Percentiles rank a stretch among this genome's conserved stretches.
phyloP scores from a whole-genome alignment of 192 early-diverging fungal species.

The Entophlyctis luteolus region DNA sequence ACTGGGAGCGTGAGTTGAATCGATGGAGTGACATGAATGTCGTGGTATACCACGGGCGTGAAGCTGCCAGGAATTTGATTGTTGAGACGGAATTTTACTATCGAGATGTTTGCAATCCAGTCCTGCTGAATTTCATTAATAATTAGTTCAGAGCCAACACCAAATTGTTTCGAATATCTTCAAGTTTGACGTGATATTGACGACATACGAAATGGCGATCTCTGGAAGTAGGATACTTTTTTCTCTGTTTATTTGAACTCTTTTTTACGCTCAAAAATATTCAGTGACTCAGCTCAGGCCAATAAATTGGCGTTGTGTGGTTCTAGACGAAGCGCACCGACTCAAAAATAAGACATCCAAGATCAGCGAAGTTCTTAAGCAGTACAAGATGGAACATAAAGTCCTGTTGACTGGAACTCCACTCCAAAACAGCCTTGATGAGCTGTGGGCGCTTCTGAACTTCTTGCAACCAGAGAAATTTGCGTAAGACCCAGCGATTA shows the following conservation, averaged over 20 bases:
- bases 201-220: constrained; percentile 65
- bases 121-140: too few species aligned
- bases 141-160: constrained; percentile 7
- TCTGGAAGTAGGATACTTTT: constrained; percentile 29
- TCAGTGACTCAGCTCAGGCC: constrained; percentile 61
- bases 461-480: constrained; percentile 72
- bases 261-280: neutral
- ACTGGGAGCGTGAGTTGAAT: constrained; percentile 71
- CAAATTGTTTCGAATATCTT: constrained; percentile 35
- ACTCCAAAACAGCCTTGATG: constrained; percentile 76
- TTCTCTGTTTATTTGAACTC: too few species aligned
- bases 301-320: constrained; percentile 66
- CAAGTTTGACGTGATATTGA: constrained; percentile 58
- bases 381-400: constrained; percentile 72
- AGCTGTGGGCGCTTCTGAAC: constrained; percentile 77
- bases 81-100: constrained; percentile 81
- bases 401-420: constrained; percentile 81
- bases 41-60: constrained; percentile 70
- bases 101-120: constrained; percentile 50
- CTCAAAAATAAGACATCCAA: constrained; percentile 83
- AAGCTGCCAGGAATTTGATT: constrained; percentile 65
- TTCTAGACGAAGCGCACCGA: constrained; percentile 86
- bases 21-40: constrained; percentile 74
- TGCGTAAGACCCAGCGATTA: too few species aligned
- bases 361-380: constrained; percentile 69